Percentiles rank a stretch among this genome's conserved stretches.
Conservation (phyloP, 176 grass and related monocot genomes). For the Musa acuminata region DNA sequence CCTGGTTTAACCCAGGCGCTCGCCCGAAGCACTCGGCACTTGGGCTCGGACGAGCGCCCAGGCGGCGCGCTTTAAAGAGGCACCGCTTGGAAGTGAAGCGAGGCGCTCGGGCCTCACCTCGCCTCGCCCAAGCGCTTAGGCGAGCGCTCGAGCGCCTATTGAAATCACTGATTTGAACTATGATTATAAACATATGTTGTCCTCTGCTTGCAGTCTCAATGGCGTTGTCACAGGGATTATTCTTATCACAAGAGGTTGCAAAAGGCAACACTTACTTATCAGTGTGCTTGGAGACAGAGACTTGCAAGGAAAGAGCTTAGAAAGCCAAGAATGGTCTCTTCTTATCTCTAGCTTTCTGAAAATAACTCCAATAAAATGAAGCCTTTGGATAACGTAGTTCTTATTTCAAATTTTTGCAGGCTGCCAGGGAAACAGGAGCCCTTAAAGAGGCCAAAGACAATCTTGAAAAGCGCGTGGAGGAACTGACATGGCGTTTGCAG, state of each 20-base stretch:
- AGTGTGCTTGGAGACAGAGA: conserved; percentile 77
- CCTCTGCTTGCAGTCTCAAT: conserved; percentile 39
- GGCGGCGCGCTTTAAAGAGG: too few species aligned
- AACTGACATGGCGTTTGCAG: conserved; percentile 43
- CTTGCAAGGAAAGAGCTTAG: conserved; percentile 72
- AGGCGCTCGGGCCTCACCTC: too few species aligned
- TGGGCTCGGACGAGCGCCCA: too few species aligned
- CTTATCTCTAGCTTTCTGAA: conserved; percentile 15
- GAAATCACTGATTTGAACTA: too few species aligned
- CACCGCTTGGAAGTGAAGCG: too few species aligned
- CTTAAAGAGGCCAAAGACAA: conserved; percentile 76
- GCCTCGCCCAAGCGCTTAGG: too few species aligned
- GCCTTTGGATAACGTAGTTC: not conserved
- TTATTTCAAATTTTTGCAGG: conserved; percentile 31
- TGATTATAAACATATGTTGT: not conserved
- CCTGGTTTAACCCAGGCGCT: too few species aligned
- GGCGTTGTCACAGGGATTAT: conserved; percentile 55
- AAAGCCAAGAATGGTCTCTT: conserved; percentile 72
- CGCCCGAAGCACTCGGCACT: too few species aligned
- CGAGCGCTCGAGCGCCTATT: too few species aligned
- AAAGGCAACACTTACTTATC: conserved; percentile 59
- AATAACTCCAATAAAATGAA: not conserved
- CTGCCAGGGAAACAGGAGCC: conserved; percentile 67
- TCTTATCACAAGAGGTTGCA: conserved; percentile 45
- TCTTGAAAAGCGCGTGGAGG: conserved; percentile 68